Base-by-base conservation (phyloP, 441 rosid genomes). In the Cnidoscolus chayamansa region DNA sequence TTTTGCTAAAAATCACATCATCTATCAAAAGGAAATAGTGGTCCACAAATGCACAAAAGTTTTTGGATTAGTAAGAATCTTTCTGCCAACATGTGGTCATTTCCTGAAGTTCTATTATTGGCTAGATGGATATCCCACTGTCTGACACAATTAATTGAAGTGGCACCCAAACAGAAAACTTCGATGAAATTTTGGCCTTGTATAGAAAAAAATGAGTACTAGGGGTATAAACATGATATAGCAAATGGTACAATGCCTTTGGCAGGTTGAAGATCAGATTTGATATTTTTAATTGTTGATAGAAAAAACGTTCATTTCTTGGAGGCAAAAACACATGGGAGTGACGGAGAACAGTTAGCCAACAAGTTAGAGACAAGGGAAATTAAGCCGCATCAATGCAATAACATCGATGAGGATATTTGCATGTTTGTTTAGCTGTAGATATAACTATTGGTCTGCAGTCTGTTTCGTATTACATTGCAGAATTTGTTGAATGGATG, bases 401-500 rank as follows among this genome's bases (percentile, higher is more conserved):
- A 58, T 30, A 40, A 68, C 20, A 43, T 58, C 67, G 20, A 37
- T 66, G 31, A 10, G 19, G 37, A 20, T 32, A 1, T 65, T 54
- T 30, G 30, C 40, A 31, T 64, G 2, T 56, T 55, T 20, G 5
- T 43, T 17, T 68, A 49, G 50, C 16, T 73, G 68, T 1, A 17
- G 19, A 19, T 25, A 50, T 31, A 20, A 31, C 66, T 6, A 19
- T 10, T 58, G 49, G 40, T 40, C 45, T 7, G 7, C 61, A 57
- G 16, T 51, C 3, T 74, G 63, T 48, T 54, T 17, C 49, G 30
- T 45, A 10, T 76, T 64, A 32, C 32, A 32, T 75, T 68, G 25
- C 70, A 19, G 45, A 69, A 74, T 65, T 50, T 70, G 55, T 68
- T 48, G 54, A 63, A 65, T 66, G 65, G 65, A 60, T 78, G 32